A percentile compares a stretch with the other conserved stretches of the same genome.
Conservation (phyloP, 2,329 filamentous ascomycete species). For the Lachnellula subtilissima region DNA sequence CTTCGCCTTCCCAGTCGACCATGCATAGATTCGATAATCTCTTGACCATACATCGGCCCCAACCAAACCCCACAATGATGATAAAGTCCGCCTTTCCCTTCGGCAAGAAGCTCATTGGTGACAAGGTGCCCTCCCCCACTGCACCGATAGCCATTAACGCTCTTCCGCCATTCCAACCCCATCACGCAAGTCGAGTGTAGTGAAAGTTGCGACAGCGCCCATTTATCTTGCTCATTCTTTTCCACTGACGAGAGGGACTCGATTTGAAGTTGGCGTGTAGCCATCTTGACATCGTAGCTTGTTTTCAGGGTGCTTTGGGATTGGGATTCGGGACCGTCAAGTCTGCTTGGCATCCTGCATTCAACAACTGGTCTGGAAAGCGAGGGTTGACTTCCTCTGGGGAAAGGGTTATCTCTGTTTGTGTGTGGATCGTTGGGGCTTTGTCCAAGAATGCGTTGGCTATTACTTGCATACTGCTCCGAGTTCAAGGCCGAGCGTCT, state of each 20-base stretch:
- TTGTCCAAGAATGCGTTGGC: too few species aligned
- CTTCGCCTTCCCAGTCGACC: too few species aligned
- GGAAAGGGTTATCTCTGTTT: too few species aligned
- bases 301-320: too few species aligned
- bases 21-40: slow-evolving; percentile 17
- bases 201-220: neutral
- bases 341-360: too few species aligned
- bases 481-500: too few species aligned
- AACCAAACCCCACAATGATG: neutral
- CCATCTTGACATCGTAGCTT: neutral
- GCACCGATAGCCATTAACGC: neutral
- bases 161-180: neutral
- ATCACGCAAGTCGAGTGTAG: neutral
- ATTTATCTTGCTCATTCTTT: neutral
- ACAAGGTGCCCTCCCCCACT: neutral
- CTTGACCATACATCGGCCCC: slow-evolving; percentile 10
- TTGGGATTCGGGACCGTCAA: too few species aligned
- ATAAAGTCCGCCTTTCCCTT: neutral
- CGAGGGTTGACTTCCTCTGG: too few species aligned
- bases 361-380: too few species aligned
- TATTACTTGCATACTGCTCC: too few species aligned
- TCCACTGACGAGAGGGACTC: neutral
- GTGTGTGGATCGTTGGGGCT: too few species aligned
- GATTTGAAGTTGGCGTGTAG: neutral
- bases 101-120: neutral